Conservation (phyloP, 108 stramenopile species). For the Nitzschia putrida region DNA sequence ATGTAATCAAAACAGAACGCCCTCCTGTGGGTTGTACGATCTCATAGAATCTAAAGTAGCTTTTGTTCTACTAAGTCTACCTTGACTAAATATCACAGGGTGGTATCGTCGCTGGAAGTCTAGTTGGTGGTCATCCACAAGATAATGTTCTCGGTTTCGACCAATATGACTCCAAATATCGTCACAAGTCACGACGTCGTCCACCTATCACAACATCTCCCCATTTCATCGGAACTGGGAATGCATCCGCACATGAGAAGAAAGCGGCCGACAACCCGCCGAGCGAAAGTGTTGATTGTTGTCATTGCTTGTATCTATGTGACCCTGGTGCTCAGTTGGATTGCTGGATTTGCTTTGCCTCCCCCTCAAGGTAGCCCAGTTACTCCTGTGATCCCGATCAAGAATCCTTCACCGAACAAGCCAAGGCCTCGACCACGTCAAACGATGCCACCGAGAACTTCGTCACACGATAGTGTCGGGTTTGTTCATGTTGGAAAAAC, state of each 20-base stretch:
- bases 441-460: constrained; percentile 19
- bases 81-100: too few relatives aligned
- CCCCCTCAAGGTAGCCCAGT: background rate
- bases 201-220: too few relatives aligned
- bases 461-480: constrained; percentile 24
- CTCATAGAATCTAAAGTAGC: too few relatives aligned
- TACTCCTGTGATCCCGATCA: background rate
- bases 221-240: too few relatives aligned
- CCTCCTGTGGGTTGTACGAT: too few relatives aligned
- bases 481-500: constrained; percentile 72
- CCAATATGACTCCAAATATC: too few relatives aligned
- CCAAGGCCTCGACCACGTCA: constrained; percentile 2
- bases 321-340: background rate
- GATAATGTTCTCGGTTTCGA: too few relatives aligned
- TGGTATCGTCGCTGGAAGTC: too few relatives aligned
- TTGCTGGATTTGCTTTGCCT: background rate
- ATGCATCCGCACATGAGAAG: background rate
- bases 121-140: too few relatives aligned
- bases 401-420: background rate
- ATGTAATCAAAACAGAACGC: too few relatives aligned
- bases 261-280: background rate
- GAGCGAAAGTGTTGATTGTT: background rate
- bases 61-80: too few relatives aligned
- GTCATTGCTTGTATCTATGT: background rate
- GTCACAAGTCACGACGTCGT: too few relatives aligned